Percentiles rank a stretch among this genome's conserved stretches.
phyloP scores from a whole-genome alignment of 805 yeast genomes.

The Soucietia sequanensis region DNA sequence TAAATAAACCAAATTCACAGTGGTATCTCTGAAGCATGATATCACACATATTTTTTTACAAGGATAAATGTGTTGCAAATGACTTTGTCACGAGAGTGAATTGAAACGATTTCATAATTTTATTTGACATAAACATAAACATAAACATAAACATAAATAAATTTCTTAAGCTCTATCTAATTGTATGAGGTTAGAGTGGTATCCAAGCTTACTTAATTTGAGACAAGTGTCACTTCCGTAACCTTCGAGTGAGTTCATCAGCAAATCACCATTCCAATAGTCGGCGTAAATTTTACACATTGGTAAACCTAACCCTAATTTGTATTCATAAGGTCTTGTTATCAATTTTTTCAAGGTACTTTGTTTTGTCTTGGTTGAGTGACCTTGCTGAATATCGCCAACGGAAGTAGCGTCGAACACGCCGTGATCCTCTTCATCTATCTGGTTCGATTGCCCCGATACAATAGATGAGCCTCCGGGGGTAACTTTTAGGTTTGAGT shows the following conservation, averaged over 20 bases:
- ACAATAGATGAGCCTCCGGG: constrained; percentile 39
- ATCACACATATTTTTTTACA: too few species aligned
- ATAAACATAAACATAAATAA: too few species aligned
- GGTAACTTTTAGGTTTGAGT: constrained; percentile 42
- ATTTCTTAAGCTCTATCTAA: constrained; percentile 63
- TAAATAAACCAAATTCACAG: too few species aligned
- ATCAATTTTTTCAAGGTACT: constrained; percentile 65
- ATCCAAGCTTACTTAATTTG: constrained; percentile 75
- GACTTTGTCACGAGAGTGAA: too few species aligned
- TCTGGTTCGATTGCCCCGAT: constrained; percentile 5
- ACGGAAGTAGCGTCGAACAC: constrained; percentile 41
- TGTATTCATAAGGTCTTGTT: constrained; percentile 69
- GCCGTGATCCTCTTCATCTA: constrained; percentile 7
- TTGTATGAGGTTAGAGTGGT: constrained; percentile 58
- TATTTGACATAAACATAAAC: too few species aligned
- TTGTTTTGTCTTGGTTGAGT: constrained; percentile 26
- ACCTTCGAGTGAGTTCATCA: constrained; percentile 81
- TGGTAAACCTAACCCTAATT: constrained; percentile 86
- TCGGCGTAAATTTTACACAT: constrained; percentile 92
- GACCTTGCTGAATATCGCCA: constrained; percentile 30
- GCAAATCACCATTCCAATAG: constrained; percentile 92
- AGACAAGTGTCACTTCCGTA: constrained; percentile 89
- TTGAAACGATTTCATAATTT: too few species aligned
- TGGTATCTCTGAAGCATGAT: too few species aligned
- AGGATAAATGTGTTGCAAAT: too few species aligned